Base-by-base conservation (phyloP, 2,329 filamentous ascomycete species). In the Trichoderma semiorbis region DNA sequence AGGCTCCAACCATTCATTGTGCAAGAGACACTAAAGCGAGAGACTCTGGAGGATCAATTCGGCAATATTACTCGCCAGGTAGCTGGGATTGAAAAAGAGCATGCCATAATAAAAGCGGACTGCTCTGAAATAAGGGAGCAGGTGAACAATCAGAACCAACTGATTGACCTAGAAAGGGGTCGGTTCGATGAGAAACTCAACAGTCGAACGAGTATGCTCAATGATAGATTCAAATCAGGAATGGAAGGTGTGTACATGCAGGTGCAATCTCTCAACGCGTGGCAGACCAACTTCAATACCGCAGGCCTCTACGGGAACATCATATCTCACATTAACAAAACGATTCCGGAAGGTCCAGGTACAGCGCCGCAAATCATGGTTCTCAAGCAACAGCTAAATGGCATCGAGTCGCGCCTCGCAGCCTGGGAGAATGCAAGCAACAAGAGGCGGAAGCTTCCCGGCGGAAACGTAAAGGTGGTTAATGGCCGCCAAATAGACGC, bases 201-300 rank as follows among this genome's bases (percentile, higher is more conserved):
- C 24, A n/a, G 21, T 8, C 58, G 53, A 18, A 16, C 55, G 5
- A 18, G 28, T n/a, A 5, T 18, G 18, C 3, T 36, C 36, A 7
- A n/a, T 2, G 43, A 39, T 7, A 21, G 32, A 7, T 11, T 30
- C 55, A 18, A 12, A 7, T 7, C 12, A 26, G 7, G 24, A 53
- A 53, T 53, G 47, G 66, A 65, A 30, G 34, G 26, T 16, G 14
- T 72, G 12, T 53, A 30, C 39, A n/a, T 61, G 2, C 71, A 72
- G 60, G 36, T 86, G 5, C 75, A 75, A 24, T 76, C 80, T 1
- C 74, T 90, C 8, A 83, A 87, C 75, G 70, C 72, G 0, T 86
- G 86, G 72, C 88, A 83, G 72, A 84, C 83, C 70, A 87, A 86
- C 73, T 77, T 90, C 8, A 81, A 77, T 24, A 84, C 85, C 1